phyloP scores from a whole-genome alignment of 108 stramenopile genomes.

The Epithemia pelagica region DNA sequence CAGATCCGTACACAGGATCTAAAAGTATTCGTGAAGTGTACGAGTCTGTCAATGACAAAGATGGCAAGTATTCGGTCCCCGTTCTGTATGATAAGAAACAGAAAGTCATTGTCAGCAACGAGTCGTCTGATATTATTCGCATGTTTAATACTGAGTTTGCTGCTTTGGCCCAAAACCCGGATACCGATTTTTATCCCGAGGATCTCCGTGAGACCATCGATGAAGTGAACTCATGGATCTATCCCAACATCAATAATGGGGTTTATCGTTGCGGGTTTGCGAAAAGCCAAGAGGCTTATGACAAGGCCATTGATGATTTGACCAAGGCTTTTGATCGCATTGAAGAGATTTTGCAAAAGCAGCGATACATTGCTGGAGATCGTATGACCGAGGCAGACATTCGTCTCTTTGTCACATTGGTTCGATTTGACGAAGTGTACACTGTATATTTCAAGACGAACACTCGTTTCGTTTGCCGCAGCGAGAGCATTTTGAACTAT shows the following conservation, averaged over 20 bases:
- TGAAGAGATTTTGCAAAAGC: constrained; percentile 53
- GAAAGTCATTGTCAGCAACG: constrained; percentile 89
- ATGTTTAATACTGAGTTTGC: constrained; percentile 90
- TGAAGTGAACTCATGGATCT: constrained; percentile 75
- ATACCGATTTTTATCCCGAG: constrained; percentile 71
- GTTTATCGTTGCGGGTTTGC: constrained; percentile 96
- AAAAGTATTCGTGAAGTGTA: constrained; percentile 79
- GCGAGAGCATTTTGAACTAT: constrained; percentile 76
- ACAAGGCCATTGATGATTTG: constrained; percentile 73
- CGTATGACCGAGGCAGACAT: constrained; percentile 84
- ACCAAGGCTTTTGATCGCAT: constrained; percentile 69
- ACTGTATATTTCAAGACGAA: constrained; percentile 93
- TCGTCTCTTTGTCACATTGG: constrained; percentile 81
- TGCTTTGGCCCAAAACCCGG: constrained; percentile 49
- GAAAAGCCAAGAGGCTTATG: constrained; percentile 81
- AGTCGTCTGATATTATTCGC: constrained; percentile 86
- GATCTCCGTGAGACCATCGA: constrained; percentile 53
- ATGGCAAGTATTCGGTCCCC: constrained; percentile 87
- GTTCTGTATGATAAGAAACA: constrained; percentile 87
- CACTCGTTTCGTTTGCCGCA: constrained; percentile 45
- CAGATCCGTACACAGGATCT: constrained; percentile 43
- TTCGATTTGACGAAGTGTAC: constrained; percentile 90
- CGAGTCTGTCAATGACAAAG: constrained; percentile 56
- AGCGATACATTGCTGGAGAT: constrained; percentile 66
- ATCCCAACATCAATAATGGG: constrained; percentile 88